Conservation (phyloP, 805 yeast species). For the Torulaspora quercuum region DNA sequence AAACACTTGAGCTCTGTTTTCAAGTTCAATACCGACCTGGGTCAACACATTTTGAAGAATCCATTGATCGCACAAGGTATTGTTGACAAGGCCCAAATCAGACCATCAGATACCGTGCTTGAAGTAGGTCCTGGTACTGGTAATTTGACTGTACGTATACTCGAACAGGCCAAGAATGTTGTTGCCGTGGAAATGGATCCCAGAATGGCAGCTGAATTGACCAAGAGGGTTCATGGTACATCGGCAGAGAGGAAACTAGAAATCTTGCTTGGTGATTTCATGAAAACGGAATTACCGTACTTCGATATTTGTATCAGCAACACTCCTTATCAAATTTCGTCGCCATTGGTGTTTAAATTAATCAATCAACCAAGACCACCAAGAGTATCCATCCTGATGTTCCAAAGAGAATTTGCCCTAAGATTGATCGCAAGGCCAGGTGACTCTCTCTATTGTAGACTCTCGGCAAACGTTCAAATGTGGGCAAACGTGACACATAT, state of each 20-base stretch:
- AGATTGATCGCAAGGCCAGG: slow-evolving; percentile 94
- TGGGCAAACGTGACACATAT: slow-evolving; percentile 99
- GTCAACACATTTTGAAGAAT: slow-evolving; percentile 94
- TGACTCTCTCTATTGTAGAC: slow-evolving; percentile 86
- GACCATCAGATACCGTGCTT: slow-evolving; percentile 86
- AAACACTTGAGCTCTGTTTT: slow-evolving; percentile 72
- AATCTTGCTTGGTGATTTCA: slow-evolving; percentile 89
- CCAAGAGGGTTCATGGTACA: slow-evolving; percentile 97
- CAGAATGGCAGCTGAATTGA: slow-evolving; percentile 98
- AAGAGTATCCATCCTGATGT: slow-evolving; percentile 91
- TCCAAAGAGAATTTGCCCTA: slow-evolving; percentile 94
- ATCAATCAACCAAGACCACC: slow-evolving; percentile 92
- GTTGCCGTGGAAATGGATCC: slow-evolving; percentile 98
- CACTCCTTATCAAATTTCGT: slow-evolving; percentile 96
- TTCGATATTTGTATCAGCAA: slow-evolving; percentile 95
- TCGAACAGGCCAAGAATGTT: slow-evolving; percentile 91
- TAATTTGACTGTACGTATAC: slow-evolving; percentile 85
- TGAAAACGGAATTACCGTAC: slow-evolving; percentile 91
- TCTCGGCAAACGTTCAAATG: slow-evolving; percentile 97
- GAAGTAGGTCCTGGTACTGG: slow-evolving; percentile 99
- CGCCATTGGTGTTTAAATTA: slow-evolving; percentile 91
- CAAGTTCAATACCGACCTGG: slow-evolving; percentile 94
- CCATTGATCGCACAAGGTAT: slow-evolving; percentile 97
- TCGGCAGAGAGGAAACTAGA: slow-evolving; percentile 89
- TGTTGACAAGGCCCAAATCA: slow-evolving; percentile 91